phyloP scores from a whole-genome alignment of 1,139 yeast species.

The Diutina scorzettiae region DNA sequence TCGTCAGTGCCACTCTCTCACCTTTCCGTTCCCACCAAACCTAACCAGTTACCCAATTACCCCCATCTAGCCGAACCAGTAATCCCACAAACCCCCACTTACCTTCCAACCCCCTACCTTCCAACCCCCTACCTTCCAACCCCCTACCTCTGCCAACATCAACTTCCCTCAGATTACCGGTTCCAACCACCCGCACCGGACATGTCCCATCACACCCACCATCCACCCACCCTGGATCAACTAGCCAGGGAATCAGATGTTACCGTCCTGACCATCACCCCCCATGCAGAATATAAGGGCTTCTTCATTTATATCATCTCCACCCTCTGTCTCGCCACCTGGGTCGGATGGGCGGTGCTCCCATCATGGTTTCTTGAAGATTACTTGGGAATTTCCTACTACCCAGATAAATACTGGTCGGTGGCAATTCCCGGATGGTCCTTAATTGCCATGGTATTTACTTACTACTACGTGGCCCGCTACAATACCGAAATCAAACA shows the following conservation, averaged over 20 bases:
- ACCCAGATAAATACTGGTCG: conserved; percentile 86
- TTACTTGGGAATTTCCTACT: conserved; percentile 49
- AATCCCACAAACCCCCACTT: too few relatives aligned
- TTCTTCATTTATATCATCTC: conserved; percentile 64
- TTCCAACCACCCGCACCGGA: too few relatives aligned
- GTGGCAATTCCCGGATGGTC: conserved; percentile 60
- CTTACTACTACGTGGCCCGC: conserved; percentile 55
- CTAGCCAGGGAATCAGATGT: conserved; percentile 70
- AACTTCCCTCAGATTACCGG: too few relatives aligned
- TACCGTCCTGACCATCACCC: conserved; percentile 56
- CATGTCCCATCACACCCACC: not conserved
- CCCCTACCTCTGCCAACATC: too few relatives aligned
- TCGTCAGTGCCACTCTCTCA: too few relatives aligned
- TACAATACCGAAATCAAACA: conserved; percentile 71
- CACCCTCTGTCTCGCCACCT: conserved; percentile 36
- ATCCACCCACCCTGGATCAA: too few relatives aligned
- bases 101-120: too few relatives aligned
- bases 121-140: too few relatives aligned
- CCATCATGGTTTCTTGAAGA: conserved; percentile 44
- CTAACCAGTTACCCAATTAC: too few relatives aligned
- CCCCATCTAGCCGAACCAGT: too few relatives aligned
- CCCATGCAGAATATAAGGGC: conserved; percentile 71
- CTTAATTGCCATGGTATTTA: conserved; percentile 57
- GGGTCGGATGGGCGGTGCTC: conserved; percentile 58
- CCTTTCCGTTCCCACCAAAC: too few relatives aligned